Evolutionary conservation across 1,284 basidiomycete genomes (phyloP).

Genomic region (Filobasidium uniguttulatum): DNA sequence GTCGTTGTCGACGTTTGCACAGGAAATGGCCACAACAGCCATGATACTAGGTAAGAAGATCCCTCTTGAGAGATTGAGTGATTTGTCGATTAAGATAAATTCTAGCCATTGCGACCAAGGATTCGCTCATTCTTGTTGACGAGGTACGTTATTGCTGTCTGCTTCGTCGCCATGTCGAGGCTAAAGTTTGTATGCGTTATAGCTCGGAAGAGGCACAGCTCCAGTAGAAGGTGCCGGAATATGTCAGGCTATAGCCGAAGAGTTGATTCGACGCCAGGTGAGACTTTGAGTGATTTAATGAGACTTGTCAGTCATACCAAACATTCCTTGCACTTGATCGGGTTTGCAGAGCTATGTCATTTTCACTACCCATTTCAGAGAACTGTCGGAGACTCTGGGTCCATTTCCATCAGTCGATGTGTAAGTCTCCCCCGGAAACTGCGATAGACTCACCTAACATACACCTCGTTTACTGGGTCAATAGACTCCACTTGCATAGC

Average conservation of each 20-base stretch:
- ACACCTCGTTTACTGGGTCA: too few relatives aligned
- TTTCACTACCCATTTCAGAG: slow-evolving; percentile 62
- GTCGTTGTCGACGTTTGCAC: slow-evolving; percentile 78
- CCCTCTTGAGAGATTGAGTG: neutral
- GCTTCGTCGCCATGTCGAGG: neutral
- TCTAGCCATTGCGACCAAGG: slow-evolving; percentile 56
- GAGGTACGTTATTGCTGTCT: slow-evolving; percentile 49
- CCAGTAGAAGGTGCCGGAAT: slow-evolving; percentile 76
- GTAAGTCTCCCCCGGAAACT: slow-evolving; percentile 16
- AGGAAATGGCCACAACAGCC: slow-evolving; percentile 75
- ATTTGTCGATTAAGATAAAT: neutral
- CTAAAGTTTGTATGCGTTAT: too few relatives aligned
- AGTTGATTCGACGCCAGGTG: slow-evolving; percentile 59
- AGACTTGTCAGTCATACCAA: too few relatives aligned
- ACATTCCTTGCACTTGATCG: neutral
- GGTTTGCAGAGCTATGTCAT: slow-evolving; percentile 57
- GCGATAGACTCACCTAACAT: too few relatives aligned
- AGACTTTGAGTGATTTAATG: too few relatives aligned
- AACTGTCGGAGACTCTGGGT: slow-evolving; percentile 26
- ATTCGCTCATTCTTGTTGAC: slow-evolving; percentile 71
- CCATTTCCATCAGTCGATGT: slow-evolving; percentile 22
- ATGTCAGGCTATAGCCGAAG: slow-evolving; percentile 82
- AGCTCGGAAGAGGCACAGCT: slow-evolving; percentile 57
- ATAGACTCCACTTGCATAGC: slow-evolving; percentile 64
- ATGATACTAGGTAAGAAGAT: slow-evolving; percentile 59